A percentile compares a stretch with the other conserved stretches of the same genome.
These are phyloP conservation scores for Dioscorea cayenensis DNA, from an alignment of 116 monocot genomes.

Conservation along the genomic window DNA sequence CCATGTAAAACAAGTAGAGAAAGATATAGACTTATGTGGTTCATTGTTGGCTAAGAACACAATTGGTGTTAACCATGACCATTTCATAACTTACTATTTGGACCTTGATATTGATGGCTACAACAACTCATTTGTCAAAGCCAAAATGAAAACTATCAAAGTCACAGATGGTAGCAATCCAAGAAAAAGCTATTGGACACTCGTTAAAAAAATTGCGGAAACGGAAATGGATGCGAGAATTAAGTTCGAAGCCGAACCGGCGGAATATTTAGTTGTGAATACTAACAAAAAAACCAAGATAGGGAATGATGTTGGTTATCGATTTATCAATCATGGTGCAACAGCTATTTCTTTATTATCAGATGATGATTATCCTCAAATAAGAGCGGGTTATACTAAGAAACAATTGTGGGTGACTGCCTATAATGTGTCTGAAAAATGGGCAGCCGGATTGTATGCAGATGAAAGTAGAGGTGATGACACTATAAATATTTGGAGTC, in stretches of 20 bases:
- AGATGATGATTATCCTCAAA: slow-evolving; percentile 54
- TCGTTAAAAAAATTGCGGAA: slow-evolving; percentile 36
- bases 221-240: slow-evolving; percentile 34
- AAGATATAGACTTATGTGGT: slow-evolving; percentile 25
- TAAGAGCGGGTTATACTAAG: slow-evolving; percentile 39
- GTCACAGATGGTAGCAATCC: neutral
- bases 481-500: slow-evolving; percentile 37
- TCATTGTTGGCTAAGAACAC: slow-evolving; percentile 36
- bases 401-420: slow-evolving; percentile 59
- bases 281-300: slow-evolving; percentile 47
- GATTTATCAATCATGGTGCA: slow-evolving; percentile 17
- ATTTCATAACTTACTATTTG: slow-evolving; percentile 51
- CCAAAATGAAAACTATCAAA: slow-evolving; percentile 18
- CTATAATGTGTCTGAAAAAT: slow-evolving; percentile 60
- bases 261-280: slow-evolving; percentile 50
- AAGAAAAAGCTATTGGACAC: slow-evolving; percentile 58
- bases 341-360: slow-evolving; percentile 27
- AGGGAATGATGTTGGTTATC: slow-evolving; percentile 56
- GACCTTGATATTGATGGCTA: slow-evolving; percentile 51
- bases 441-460: slow-evolving; percentile 37
- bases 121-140: slow-evolving; percentile 45
- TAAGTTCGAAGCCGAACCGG: slow-evolving; percentile 12
- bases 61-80: slow-evolving; percentile 48
- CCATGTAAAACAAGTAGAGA: slow-evolving; percentile 28
- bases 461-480: slow-evolving; percentile 54